Base-by-base conservation (phyloP, 1,139 yeast genomes). In the Blastobotrys serpentis region DNA sequence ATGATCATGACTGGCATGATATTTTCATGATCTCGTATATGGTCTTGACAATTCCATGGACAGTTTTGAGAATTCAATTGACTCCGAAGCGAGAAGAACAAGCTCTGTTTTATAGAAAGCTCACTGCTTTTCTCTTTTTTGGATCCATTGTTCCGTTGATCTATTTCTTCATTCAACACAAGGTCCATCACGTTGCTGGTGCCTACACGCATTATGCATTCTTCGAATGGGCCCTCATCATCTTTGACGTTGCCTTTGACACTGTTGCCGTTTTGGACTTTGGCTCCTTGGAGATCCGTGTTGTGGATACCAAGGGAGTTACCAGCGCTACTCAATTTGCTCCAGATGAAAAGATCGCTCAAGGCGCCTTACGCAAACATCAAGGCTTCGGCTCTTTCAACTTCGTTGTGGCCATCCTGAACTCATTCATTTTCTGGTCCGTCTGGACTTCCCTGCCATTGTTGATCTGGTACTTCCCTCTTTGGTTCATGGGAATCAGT, bases 401-500 rank as follows among this genome's bases (percentile, higher is more conserved):
- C 18, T 68, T 68, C 48, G 46, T 56, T 19, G 56, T 67, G 6
- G 59, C 64, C 16, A 54, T 60, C 13, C 43, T 60, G 49, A 67
- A 68, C 54, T 64, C 62, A 4, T 84, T 80, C 63, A 74, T 87
- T 50, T 86, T 86, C 64, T 92, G 97, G 96, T 76, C 97, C 0
- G 82, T 84, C 16, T 59, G 81, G 44, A 85, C 98, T 1, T 79
- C 96, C 0, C 72, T 92, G 53, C 85, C 89, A 46, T 76, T 94
- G 51, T 81, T 94, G 62, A 83, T 92, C 44, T 92, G 98, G 98
- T 88, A 86, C 70, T 92, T 92, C 74, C 98, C 98, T 14, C 74
- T 92, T 53, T 92, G 98, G 98, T 80, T 85, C 64, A 89, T 92
- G 98, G 98, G 98, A 6, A 84, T 92, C 50, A 85, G 96, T 2